phyloP scores from a whole-genome alignment of 2,329 filamentous ascomycete species.

The Rhynchosporium graminicola region DNA sequence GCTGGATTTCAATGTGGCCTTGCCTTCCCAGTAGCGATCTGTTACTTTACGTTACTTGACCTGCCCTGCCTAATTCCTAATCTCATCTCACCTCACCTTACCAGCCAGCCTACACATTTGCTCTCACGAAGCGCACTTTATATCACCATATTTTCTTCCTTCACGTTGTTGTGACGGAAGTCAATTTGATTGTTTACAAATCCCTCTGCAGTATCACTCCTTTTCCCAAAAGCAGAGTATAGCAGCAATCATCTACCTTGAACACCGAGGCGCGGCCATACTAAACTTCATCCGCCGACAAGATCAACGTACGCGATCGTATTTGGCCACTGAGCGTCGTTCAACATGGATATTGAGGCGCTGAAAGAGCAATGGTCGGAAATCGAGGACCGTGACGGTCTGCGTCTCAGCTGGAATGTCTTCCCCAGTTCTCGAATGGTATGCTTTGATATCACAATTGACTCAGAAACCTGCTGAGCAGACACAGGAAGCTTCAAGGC shows the following conservation, averaged over 20 bases:
- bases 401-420: conserved; percentile 97
- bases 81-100: too few species aligned
- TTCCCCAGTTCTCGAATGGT: conserved; percentile 98
- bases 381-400: conserved; percentile 93
- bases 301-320: background rate
- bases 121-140: too few species aligned
- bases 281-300: background rate
- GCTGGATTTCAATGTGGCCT: conserved; percentile 14
- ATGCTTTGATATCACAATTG: conserved; percentile 39
- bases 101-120: too few species aligned
- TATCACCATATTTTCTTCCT: too few species aligned
- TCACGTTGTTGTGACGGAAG: too few species aligned
- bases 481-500: conserved; percentile 81
- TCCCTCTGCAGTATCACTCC: too few species aligned
- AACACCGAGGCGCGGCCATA: background rate
- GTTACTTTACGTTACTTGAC: too few species aligned
- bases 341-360: conserved; percentile 38
- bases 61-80: too few species aligned
- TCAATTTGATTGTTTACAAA: too few species aligned
- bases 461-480: conserved; percentile 32
- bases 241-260: background rate
- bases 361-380: conserved; percentile 51
- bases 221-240: background rate
- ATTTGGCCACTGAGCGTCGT: conserved; percentile 7
- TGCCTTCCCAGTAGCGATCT: background rate